Conservation (phyloP, 2,329 filamentous ascomycete genomes). For the Hypoxylon sp. region DNA sequence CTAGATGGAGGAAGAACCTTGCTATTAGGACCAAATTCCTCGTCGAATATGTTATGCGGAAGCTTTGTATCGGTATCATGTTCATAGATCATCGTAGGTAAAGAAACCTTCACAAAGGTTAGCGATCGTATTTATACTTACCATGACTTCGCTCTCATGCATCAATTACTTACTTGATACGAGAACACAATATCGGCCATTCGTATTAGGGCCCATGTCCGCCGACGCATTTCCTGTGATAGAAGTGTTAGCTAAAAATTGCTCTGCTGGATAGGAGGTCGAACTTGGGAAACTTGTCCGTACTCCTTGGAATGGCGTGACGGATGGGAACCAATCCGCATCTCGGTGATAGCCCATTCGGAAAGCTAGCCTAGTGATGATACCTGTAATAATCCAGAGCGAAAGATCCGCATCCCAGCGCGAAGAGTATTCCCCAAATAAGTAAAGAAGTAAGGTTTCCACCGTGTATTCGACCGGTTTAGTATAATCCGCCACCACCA, state of each 20-base stretch:
- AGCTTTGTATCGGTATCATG: slow-evolving; percentile 82
- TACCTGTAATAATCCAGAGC: slow-evolving; percentile 70
- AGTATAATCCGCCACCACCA: slow-evolving; percentile 83
- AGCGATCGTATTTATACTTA: slow-evolving; percentile 18
- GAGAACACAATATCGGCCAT: slow-evolving; percentile 84
- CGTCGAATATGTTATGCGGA: slow-evolving; percentile 84
- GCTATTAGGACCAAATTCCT: slow-evolving; percentile 80
- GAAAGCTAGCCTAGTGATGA: slow-evolving; percentile 71
- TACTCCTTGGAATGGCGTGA: slow-evolving; percentile 80
- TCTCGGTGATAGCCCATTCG: slow-evolving; percentile 86
- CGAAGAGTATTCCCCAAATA: slow-evolving; percentile 81
- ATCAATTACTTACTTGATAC: slow-evolving; percentile 73
- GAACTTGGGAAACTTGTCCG: slow-evolving; percentile 49
- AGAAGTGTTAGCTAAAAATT: slow-evolving; percentile 33
- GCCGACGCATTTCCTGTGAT: slow-evolving; percentile 75
- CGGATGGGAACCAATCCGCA: slow-evolving; percentile 78
- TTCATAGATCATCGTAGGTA: slow-evolving; percentile 78
- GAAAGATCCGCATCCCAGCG: slow-evolving; percentile 81
- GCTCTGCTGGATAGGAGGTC: not conserved
- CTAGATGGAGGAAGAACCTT: slow-evolving; percentile 77
- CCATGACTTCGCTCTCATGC: slow-evolving; percentile 24
- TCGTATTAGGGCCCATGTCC: slow-evolving; percentile 78
- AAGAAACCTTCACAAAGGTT: slow-evolving; percentile 60
- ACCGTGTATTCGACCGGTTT: slow-evolving; percentile 80
- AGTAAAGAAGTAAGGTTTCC: slow-evolving; percentile 82